Evolutionary conservation across 1,284 basidiomycete genomes (phyloP), one percentile per base, ranked within the genome.

Genomic region (Cryptococcus wingfieldii): DNA sequence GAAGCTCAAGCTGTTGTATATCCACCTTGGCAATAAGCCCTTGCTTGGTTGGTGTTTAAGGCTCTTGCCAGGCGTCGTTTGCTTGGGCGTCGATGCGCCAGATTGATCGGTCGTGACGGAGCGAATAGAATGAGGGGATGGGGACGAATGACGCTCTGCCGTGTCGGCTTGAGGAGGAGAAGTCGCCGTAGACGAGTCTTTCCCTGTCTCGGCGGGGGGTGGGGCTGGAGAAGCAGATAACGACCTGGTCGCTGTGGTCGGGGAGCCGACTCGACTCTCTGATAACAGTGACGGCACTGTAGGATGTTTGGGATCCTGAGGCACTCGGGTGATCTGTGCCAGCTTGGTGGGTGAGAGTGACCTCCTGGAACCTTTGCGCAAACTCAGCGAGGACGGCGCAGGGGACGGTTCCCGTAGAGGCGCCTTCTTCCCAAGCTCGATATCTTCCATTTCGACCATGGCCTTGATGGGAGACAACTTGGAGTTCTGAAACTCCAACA

Each of bases 1-100:
- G 9, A 46, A 46, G 27, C 25, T 46, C 7, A 46, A 46, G 25
- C 45, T 46, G 18, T 46, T 46, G 45, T 23, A 25, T 28, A 46
- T 25, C 45, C 45, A 46, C 19, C 45, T 46, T 16, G 45, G 45
- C 7, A 46, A 23, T 8, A 46, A 74, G 18, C 69, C 65, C 50
- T 64, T 66, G 53, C 74, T 76, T 18, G 64, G 52, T 46, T 76
- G 67, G 27, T 53, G 65, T 25, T 69, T 69, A 5, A 77, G 58
- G 25, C 61, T 64, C 50, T 65, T 67, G 16, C 56, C 63, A 0
- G 72, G 68, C 0, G 70, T 70, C 25, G 18, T 46, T 25, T 42
- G n/a, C 45, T 60, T 65, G 0, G 73, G 72, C 1, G 73, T 73
- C 0, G 72, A 71, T 1, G 67, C 62, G 2, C 73, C 74, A 1